phyloP scores from a whole-genome alignment of 1,284 basidiomycete species.

The Cerrena zonata region DNA sequence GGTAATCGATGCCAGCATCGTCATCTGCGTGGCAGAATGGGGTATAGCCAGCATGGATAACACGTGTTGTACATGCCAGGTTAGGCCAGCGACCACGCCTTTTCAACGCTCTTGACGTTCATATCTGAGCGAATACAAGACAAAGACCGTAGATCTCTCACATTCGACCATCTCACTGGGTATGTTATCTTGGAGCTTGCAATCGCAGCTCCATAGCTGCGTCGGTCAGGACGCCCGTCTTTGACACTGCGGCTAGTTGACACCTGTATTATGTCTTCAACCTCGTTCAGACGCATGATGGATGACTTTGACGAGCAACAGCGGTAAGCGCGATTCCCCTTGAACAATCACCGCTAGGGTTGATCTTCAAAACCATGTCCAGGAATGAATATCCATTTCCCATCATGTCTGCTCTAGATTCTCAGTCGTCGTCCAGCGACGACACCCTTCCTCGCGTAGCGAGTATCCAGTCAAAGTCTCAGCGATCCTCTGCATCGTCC shows the following conservation, averaged over 20 bases:
- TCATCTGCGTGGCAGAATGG: not conserved
- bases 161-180: not conserved
- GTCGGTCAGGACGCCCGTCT: not conserved
- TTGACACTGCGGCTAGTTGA: slow-evolving; percentile 1
- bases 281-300: slow-evolving; percentile 1
- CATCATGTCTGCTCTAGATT: not conserved
- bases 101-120: slow-evolving; percentile 6
- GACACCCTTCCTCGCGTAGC: not conserved
- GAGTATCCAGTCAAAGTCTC: slow-evolving; percentile 2
- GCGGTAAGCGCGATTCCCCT: not conserved
- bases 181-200: slow-evolving; percentile 2
- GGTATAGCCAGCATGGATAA: not conserved
- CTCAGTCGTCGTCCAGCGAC: slow-evolving; percentile 8
- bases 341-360: not conserved
- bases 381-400: slow-evolving; percentile 9
- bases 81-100: slow-evolving; percentile 7
- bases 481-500: not conserved
- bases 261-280: slow-evolving; percentile 3
- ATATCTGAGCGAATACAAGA: slow-evolving; percentile 2
- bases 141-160: slow-evolving; percentile 1
- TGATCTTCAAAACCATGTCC: not conserved
- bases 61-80: slow-evolving; percentile 10
- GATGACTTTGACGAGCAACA: slow-evolving; percentile 1
- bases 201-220: slow-evolving; percentile 1
- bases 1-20: not conserved